Evolutionary conservation across 108 stramenopile species (phyloP).

Genomic region (Nannochloropsis salina): DNA sequence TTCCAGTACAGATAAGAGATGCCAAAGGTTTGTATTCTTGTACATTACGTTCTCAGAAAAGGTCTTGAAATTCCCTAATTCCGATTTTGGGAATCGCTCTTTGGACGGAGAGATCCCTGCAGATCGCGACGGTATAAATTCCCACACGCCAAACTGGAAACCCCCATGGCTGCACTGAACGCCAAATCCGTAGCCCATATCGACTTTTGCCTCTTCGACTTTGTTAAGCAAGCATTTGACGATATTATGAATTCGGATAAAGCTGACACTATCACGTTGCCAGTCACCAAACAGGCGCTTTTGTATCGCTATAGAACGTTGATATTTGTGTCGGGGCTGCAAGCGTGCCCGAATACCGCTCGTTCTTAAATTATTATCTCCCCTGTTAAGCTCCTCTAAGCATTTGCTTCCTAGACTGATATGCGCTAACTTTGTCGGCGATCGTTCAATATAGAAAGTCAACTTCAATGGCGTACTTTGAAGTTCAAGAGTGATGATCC

Average conservation of each 20-base stretch:
- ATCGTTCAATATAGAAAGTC: background rate
- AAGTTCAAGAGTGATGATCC: background rate
- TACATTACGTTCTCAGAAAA: too few relatives aligned
- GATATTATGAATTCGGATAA: background rate
- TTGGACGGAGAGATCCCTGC: too few relatives aligned
- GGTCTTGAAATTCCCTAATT: too few relatives aligned
- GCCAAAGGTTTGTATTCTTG: too few relatives aligned
- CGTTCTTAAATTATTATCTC: background rate
- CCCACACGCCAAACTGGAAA: conserved; percentile 17
- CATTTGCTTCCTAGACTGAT: background rate
- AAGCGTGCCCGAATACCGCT: background rate
- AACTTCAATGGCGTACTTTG: background rate
- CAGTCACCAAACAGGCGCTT: background rate
- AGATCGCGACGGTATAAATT: background rate
- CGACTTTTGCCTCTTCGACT: background rate
- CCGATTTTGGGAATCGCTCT: too few relatives aligned
- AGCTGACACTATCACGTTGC: background rate
- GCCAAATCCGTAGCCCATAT: background rate
- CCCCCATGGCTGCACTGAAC: conserved; percentile 3
- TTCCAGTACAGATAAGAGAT: too few relatives aligned
- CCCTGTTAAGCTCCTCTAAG: background rate
- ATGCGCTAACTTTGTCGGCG: background rate
- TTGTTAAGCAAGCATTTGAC: background rate
- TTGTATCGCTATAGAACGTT: background rate
- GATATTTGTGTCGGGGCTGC: background rate